Conservation (phyloP, 2,329 filamentous ascomycete genomes). For the Aspergillus floridensis region DNA sequence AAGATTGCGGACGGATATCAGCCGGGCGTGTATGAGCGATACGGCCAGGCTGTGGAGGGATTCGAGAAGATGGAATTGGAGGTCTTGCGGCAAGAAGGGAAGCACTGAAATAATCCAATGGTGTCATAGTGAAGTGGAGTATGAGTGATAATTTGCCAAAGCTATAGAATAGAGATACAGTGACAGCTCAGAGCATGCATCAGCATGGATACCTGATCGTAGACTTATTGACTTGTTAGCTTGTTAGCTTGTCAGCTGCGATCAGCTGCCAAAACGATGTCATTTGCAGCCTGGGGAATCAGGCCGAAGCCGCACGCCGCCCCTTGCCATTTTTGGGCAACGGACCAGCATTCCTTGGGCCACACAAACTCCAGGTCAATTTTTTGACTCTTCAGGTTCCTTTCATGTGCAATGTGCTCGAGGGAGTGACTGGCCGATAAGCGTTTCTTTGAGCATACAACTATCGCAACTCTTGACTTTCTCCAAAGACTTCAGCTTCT, state of each 20-base stretch:
- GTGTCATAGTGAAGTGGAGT: neutral
- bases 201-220: neutral
- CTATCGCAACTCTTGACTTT: too few relatives aligned
- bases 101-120: neutral
- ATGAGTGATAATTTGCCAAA: neutral
- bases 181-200: neutral
- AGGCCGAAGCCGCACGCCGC: constrained; percentile 2
- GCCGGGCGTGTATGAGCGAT: constrained; percentile 69
- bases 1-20: constrained; percentile 80
- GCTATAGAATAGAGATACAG: too few relatives aligned
- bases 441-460: neutral
- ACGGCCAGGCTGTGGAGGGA: constrained; percentile 71
- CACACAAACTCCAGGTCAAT: constrained; percentile 7
- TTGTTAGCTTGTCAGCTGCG: too few relatives aligned
- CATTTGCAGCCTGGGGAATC: neutral
- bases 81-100: constrained; percentile 52
- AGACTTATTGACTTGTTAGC: too few relatives aligned
- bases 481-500: neutral
- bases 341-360: neutral
- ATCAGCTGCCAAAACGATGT: neutral
- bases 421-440: neutral
- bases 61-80: constrained; percentile 73
- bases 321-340: constrained; percentile 6
- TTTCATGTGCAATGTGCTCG: neutral
- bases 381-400: neutral